A percentile compares a stretch with the other conserved stretches of the same genome.
Evolutionary conservation across 164 flowering plant species (phyloP).

Genomic region (Umbellularia californica): DNA sequence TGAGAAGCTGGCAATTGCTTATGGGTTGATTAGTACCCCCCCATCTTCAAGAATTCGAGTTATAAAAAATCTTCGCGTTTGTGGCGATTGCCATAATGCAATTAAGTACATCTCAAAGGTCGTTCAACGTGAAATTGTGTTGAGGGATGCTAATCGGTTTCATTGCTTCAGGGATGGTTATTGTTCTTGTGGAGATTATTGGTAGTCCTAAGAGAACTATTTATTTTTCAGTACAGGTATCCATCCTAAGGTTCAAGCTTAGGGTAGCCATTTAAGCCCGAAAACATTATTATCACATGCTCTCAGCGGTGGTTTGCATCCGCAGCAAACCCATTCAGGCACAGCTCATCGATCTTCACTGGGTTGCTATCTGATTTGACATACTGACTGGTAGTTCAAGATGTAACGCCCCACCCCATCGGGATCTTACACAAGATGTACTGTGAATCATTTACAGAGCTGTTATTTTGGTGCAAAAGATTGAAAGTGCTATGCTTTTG

Average conservation of each 20-base stretch:
- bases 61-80: conserved; percentile 37
- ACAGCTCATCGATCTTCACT: too few relatives aligned
- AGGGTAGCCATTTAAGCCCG: background rate
- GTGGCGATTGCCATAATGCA: conserved; percentile 51
- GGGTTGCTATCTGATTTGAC: too few relatives aligned
- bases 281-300: too few relatives aligned
- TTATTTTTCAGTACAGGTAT: conserved; percentile 20
- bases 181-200: conserved; percentile 50
- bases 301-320: too few relatives aligned
- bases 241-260: background rate
- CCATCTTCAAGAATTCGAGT: conserved; percentile 29
- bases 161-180: conserved; percentile 36
- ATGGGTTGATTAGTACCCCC: conserved; percentile 36
- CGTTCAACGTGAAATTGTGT: conserved; percentile 34
- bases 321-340: too few relatives aligned
- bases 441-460: too few relatives aligned
- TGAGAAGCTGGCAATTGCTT: conserved; percentile 47
- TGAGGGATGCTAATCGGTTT: conserved; percentile 52
- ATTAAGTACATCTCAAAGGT: conserved; percentile 40
- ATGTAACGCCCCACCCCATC: too few relatives aligned
- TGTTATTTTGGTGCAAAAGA: too few relatives aligned
- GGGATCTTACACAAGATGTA: too few relatives aligned
- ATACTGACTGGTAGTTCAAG: too few relatives aligned
- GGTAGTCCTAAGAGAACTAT: conserved; percentile 23
- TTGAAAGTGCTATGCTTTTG: too few relatives aligned